Evolutionary conservation across 2,329 filamentous ascomycete genomes (phyloP).

Genomic region (Diaporthe caulivora): DNA sequence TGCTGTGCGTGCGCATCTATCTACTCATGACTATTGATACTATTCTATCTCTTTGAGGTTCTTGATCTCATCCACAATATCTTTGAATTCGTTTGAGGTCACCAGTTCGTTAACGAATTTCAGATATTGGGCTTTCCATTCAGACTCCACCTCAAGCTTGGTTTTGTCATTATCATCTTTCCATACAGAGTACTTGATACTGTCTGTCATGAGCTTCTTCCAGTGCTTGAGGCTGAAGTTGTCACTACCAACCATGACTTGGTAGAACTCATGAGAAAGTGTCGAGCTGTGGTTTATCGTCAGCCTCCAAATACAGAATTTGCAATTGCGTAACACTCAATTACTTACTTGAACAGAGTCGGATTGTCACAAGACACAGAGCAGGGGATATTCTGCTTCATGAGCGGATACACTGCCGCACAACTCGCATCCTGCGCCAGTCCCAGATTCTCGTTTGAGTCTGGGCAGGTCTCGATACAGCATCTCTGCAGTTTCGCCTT

Average conservation of each 20-base stretch:
- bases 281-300: neutral
- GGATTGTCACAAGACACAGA: constrained; percentile 5
- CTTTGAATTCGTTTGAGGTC: too few species aligned
- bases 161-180: neutral
- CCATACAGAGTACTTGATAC: neutral
- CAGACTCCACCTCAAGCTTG: neutral
- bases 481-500: neutral
- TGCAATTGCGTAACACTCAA: neutral
- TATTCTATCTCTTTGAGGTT: neutral
- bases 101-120: neutral
- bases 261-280: constrained; percentile 17
- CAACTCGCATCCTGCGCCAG: neutral
- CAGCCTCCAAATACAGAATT: neutral
- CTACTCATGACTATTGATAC: neutral
- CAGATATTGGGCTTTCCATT: neutral
- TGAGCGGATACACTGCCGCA: neutral
- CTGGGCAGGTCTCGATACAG: neutral
- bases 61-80: neutral
- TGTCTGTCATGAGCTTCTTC: constrained; percentile 2
- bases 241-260: neutral
- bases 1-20: too few species aligned
- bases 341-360: neutral
- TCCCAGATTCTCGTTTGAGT: constrained; percentile 1
- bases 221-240: neutral
- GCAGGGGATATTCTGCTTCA: neutral